phyloP scores from a whole-genome alignment of 2,329 filamentous ascomycete genomes.

The Domatiomyces catenatus region DNA sequence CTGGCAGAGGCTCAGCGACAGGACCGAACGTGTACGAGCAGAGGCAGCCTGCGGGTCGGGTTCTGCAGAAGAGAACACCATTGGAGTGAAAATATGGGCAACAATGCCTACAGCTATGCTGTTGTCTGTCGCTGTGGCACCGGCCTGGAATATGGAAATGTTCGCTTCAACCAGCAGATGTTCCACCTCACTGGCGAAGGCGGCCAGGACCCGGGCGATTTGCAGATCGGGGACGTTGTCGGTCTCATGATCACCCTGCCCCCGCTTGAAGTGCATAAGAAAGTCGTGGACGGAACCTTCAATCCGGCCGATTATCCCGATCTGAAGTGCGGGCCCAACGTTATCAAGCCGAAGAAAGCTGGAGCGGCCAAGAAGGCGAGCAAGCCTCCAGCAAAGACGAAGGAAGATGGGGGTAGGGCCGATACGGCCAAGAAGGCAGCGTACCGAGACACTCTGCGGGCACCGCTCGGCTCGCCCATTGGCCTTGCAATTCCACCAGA shows the following conservation, averaged over 20 bases:
- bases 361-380: conserved; percentile 9
- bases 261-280: conserved; percentile 68
- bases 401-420: conserved; percentile 4
- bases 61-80: conserved; percentile 29
- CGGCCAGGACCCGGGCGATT: conserved; percentile 64
- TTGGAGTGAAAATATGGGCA: conserved; percentile 16
- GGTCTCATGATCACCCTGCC: conserved; percentile 86
- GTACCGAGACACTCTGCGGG: conserved; percentile 7
- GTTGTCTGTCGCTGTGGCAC: conserved; percentile 12
- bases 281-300: conserved; percentile 73
- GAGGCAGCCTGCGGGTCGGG: conserved; percentile 34
- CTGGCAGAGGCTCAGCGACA: conserved; percentile 12
- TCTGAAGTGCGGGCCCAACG: conserved; percentile 16
- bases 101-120: conserved; percentile 17
- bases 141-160: conserved; percentile 35
- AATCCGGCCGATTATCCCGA: conserved; percentile 56
- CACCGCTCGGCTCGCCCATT: conserved; percentile 3
- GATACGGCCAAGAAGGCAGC: conserved; percentile 6
- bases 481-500: conserved; percentile 10
- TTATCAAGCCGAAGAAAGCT: conserved; percentile 13
- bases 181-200: conserved; percentile 88
- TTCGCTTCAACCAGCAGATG: conserved; percentile 88
- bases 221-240: conserved; percentile 83
- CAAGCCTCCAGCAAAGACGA: conserved; percentile 8
- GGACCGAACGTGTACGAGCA: conserved; percentile 14